Evolutionary conservation across 2,329 filamentous ascomycete species (phyloP).

Genomic region (Neoarthrinium moseri): DNA sequence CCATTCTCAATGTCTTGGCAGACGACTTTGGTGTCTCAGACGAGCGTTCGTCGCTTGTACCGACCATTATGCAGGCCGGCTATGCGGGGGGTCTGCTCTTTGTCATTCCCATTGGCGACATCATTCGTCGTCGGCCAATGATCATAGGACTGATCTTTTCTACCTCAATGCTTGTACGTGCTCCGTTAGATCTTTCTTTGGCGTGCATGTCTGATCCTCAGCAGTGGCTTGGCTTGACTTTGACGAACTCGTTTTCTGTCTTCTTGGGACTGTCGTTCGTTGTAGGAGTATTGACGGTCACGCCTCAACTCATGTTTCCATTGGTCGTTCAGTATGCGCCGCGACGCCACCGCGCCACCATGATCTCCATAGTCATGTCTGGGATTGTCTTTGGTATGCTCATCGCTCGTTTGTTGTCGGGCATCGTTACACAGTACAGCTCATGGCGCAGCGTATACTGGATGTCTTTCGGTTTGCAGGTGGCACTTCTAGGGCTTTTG

Average conservation of each 20-base stretch:
- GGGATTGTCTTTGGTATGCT: slow-evolving; percentile 75
- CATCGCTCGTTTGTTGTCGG: slow-evolving; percentile 72
- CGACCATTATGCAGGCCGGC: slow-evolving; percentile 76
- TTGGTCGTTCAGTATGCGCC: slow-evolving; percentile 78
- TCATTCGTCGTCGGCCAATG: slow-evolving; percentile 65
- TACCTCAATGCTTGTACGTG: slow-evolving; percentile 64
- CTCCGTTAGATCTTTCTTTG: neutral
- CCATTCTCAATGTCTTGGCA: slow-evolving; percentile 74
- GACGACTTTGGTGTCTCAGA: slow-evolving; percentile 68
- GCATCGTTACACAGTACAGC: slow-evolving; percentile 71
- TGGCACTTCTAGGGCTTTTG: slow-evolving; percentile 61
- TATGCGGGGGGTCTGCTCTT: slow-evolving; percentile 74
- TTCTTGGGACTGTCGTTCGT: slow-evolving; percentile 74
- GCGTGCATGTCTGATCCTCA: neutral
- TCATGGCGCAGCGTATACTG: slow-evolving; percentile 79
- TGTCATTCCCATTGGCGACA: slow-evolving; percentile 73
- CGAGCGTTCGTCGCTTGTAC: slow-evolving; percentile 64
- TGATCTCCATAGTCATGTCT: slow-evolving; percentile 72
- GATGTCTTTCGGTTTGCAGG: slow-evolving; percentile 71
- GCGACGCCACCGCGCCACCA: slow-evolving; percentile 62
- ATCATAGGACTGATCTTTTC: slow-evolving; percentile 66
- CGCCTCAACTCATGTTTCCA: slow-evolving; percentile 77
- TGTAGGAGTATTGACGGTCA: slow-evolving; percentile 75
- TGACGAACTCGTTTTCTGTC: slow-evolving; percentile 61
- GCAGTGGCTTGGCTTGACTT: slow-evolving; percentile 67